Base-by-base conservation (phyloP, 768 basidiomycete genomes). In the Tulasnella sp. region DNA sequence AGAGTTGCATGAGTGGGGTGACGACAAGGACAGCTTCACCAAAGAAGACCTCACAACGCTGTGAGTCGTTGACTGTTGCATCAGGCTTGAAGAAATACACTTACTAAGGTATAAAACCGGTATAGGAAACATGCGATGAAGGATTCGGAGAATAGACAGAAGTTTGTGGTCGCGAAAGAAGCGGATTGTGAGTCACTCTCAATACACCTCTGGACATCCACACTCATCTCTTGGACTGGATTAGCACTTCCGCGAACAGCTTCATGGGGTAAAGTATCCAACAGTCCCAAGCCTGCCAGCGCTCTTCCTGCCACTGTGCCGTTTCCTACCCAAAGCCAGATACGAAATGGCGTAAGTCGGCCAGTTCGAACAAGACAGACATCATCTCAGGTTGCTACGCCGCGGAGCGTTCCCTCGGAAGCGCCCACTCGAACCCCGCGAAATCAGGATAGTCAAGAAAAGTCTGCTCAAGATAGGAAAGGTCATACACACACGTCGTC, bases 1-100 rank as follows among this genome's bases (percentile, higher is more conserved):
- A 84, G 88, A 89, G 70, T 74, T 94, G 45, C 96, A 99, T 69
- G 96, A 98, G 70, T 96, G 92, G 90, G 96, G 94, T 32, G 96
- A 97, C 63, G 95, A 98, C 72, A 88, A 91, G 58, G 96, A 99
- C 71, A 94, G 90, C 67, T 94, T 96, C 69, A 93, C 94, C 0
- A 94, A 94, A 73, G 93, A 97, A 70, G 95, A 98, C 71, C 75
- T 95, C 60, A 86, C 91, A 24, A 95, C 93, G 0, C 73, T 94
- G 92, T 95, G 68, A 49, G 82, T 77, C 2, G 15, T 49, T 34
- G 19, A 55, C 64, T 63, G 42, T 29, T 30, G 48, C 15, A 58
- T 27, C 4, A 26, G n/a, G n/a, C n/a, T 27, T 21, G 44, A 27
- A 49, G 23, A 47, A 7, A 34, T n/a, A 19, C 50, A 23, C 15